A percentile compares a stretch with the other conserved stretches of the same genome.
phyloP scores from a whole-genome alignment of 2,329 filamentous ascomycete species.

The Coleophoma crateriformis region DNA sequence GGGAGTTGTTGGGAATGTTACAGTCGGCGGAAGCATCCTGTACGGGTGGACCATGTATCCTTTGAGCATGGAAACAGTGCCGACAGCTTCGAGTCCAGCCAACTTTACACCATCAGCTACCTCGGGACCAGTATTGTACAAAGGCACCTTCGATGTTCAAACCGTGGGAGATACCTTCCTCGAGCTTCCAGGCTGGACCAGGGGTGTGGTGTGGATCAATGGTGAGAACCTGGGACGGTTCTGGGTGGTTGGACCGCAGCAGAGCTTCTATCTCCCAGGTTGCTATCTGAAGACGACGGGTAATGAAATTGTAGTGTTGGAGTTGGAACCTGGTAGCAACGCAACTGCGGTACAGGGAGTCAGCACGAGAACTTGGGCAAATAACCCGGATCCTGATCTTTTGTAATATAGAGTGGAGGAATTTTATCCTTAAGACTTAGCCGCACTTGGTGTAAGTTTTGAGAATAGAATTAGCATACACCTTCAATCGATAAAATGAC shows the following conservation, averaged over 20 bases:
- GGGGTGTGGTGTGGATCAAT: slow-evolving; percentile 41
- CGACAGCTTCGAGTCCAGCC: slow-evolving; percentile 1
- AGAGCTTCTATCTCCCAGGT: slow-evolving; percentile 40
- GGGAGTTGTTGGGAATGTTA: slow-evolving; percentile 38
- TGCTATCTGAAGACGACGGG: slow-evolving; percentile 26
- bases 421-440: no score
- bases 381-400: slow-evolving; percentile 24
- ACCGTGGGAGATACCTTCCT: slow-evolving; percentile 31
- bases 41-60: slow-evolving; percentile 34
- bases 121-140: slow-evolving; percentile 20
- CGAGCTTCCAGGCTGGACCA: slow-evolving; percentile 32
- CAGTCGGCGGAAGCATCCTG: slow-evolving; percentile 27
- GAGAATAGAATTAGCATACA: no score
- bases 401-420: no score
- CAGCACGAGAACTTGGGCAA: slow-evolving; percentile 23
- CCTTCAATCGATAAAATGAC: no score
- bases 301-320: slow-evolving; percentile 37
- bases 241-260: slow-evolving; percentile 41
- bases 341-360: slow-evolving; percentile 12
- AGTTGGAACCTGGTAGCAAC: slow-evolving; percentile 33
- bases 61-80: slow-evolving; percentile 27
- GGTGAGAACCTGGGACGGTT: slow-evolving; percentile 39
- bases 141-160: slow-evolving; percentile 24
- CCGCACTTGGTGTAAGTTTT: no score
- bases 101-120: not conserved